Evolutionary conservation across 805 yeast species (phyloP).

Genomic region (Diddensiella transvaalensis): DNA sequence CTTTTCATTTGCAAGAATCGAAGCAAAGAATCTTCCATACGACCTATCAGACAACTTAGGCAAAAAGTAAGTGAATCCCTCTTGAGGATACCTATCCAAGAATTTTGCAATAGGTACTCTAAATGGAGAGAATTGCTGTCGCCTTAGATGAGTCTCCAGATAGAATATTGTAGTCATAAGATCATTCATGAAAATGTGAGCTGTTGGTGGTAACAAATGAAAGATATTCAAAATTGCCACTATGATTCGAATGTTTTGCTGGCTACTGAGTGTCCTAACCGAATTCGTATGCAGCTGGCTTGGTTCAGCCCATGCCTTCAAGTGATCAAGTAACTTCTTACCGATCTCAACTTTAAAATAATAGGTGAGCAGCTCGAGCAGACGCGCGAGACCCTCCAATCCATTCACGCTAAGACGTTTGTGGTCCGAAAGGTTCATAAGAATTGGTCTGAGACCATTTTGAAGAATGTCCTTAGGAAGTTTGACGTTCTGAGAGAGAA

Average conservation of each 20-base stretch:
- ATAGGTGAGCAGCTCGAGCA: conserved; percentile 80
- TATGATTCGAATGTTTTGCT: conserved; percentile 79
- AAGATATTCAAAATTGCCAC: conserved; percentile 88
- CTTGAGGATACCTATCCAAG: conserved; percentile 74
- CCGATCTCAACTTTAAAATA: conserved; percentile 98
- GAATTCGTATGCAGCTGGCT: conserved; percentile 70
- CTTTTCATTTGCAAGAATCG: conserved; percentile 53
- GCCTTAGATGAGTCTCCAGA: conserved; percentile 77
- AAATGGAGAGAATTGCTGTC: conserved; percentile 85
- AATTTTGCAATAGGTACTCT: conserved; percentile 86
- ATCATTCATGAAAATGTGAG: conserved; percentile 87
- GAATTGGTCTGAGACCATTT: conserved; percentile 90
- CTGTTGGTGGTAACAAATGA: conserved; percentile 87
- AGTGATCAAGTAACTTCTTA: conserved; percentile 82
- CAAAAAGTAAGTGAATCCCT: conserved; percentile 66
- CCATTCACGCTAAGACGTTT: conserved; percentile 86
- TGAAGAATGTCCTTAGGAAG: conserved; percentile 94
- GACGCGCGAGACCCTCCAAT: conserved; percentile 81
- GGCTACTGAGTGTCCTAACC: conserved; percentile 73
- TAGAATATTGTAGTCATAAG: conserved; percentile 70
- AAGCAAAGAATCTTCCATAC: conserved; percentile 63
- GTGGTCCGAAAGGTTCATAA: conserved; percentile 92
- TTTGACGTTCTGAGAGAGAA: conserved; percentile 78
- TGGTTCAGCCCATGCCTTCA: conserved; percentile 94
- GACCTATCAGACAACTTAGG: conserved; percentile 61